Evolutionary conservation across 2,329 filamentous ascomycete species (phyloP).

Genomic region (Trichoderma sp.): DNA sequence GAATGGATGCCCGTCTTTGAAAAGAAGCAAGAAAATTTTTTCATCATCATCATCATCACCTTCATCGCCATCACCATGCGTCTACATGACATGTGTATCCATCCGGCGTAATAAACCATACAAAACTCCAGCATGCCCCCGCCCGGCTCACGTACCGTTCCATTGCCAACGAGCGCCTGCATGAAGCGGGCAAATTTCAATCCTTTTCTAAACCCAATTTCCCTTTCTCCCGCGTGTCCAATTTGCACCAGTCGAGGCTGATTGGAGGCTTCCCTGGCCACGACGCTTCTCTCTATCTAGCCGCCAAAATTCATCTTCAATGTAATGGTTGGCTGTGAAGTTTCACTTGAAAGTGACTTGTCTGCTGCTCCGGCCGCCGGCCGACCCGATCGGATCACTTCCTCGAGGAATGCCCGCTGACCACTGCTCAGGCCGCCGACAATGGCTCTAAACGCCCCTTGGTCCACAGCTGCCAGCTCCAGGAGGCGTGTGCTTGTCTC

Average conservation of each 20-base stretch:
- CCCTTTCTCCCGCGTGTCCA: background rate
- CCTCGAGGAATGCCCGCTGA: slow-evolving; percentile 77
- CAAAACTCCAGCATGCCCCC: slow-evolving; percentile 9
- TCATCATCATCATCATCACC: background rate
- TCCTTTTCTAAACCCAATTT: background rate
- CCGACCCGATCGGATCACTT: slow-evolving; percentile 69
- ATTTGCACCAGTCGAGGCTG: background rate
- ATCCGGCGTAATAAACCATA: slow-evolving; percentile 5
- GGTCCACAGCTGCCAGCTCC: slow-evolving; percentile 77
- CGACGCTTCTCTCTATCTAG: slow-evolving; percentile 25
- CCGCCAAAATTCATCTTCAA: slow-evolving; percentile 89
- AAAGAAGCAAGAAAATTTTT: background rate
- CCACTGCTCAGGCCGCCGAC: slow-evolving; percentile 70
- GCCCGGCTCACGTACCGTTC: background rate
- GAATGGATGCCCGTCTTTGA: background rate
- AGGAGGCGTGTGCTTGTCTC: slow-evolving; percentile 78
- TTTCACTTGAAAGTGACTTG: slow-evolving; percentile 44
- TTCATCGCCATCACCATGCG: background rate
- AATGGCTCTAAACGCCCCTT: slow-evolving; percentile 70
- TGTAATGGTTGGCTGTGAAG: slow-evolving; percentile 77
- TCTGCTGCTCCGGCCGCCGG: slow-evolving; percentile 44
- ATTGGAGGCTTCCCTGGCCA: background rate
- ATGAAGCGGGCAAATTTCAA: background rate
- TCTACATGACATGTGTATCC: slow-evolving; percentile 13
- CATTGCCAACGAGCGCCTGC: slow-evolving; percentile 8